Base-by-base conservation (phyloP, 177 flowering plant species). In the Vitis hybrid region DNA sequence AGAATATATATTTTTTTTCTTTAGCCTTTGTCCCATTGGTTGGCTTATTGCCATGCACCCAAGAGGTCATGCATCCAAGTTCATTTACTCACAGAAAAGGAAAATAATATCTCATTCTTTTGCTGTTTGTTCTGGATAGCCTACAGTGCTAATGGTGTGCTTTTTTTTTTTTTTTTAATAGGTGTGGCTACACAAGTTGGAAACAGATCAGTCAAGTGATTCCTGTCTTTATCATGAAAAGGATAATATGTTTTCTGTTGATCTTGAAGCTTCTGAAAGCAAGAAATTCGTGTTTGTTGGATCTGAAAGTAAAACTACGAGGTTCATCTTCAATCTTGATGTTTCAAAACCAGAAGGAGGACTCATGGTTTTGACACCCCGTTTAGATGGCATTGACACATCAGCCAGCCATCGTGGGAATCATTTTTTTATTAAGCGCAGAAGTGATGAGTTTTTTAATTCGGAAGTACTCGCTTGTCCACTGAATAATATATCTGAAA, bases 401-500 rank as follows among this genome's bases (percentile, higher is more conserved):
- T 80, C 85, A 39, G 97, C 71, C 63, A 87, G 97, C 70, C 98
- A 94, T 74, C 90, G 97, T 75, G 98, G 97, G 55, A 74, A 82
- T 79, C 86, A 86, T 72, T 89, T 89, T 64, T 86, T 85, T 61
- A 87, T 89, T 56, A 72, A 55, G 70, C 77, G 88, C 73, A 86
- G 94, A 70, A 89, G 85, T 70, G 83, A 83, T 51, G 86, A 85
- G 68, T 78, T 76, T 69, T 94, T 82, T 72, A 92, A 94, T 76
- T 94, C 97, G 18, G 98, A 94, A 68, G 39, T 94, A 60, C 83
- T 92, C 56, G 97, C 84, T 22, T 92, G 95, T 72, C 89, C 97
- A 19, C 5, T 91, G 53, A 81, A 86, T 63, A 68, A 90, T 74
- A 63, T 64, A 48, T 78, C 84, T 56, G 78, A 70, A 21, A 81